Evolutionary conservation across 495 filamentous ascomycete genomes (phyloP), one percentile per base, ranked within the genome.

Genomic region (Aspergillus ostianus): DNA sequence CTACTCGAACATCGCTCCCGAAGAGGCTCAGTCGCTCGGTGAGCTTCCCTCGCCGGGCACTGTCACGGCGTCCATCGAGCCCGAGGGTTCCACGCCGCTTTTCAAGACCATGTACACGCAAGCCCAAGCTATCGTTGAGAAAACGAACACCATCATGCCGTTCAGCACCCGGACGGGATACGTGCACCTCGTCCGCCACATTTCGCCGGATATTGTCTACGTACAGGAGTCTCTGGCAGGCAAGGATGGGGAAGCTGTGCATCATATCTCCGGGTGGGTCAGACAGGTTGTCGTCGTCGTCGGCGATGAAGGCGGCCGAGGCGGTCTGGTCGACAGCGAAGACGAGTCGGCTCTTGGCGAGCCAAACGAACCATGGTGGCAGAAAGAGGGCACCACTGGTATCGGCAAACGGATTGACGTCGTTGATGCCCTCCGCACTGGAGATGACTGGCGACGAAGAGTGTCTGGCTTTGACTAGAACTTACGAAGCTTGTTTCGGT

Each of bases 291-390:
- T 96, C 27, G 83, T 96, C 26, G 89, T 96, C 3, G 90, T 96
- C 20, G 92, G 91, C 7, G 89, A 89, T 18, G 85, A 90, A 30
- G 91, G 91, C 20, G 92, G 91, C 18, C 85, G 90, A 30, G 91
- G 91, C 23, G 92, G 91, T 0, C 80, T 97, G 44, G 90, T 92
- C 1, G 93, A 97, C 70, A 96, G 91, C 59, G 92, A 96, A 58
- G 92, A 92, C 32, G 92, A 97, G 69, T 78, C 74, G 0, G 70
- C 79, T 1, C 81, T 85, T 54, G 79, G 80, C 29, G 82, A 84
- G 29, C 80, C 82, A 55, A 66, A 69, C 27, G 82, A 84, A 53
- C 80, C 80, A 52, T 97, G 93, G 93, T 97, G 91, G 90, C 85
- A 93, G 66, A 81, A 82, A 52, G 85, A 89, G 65, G 87, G 89